These are phyloP conservation scores for Handroanthus guayacan DNA, from an alignment of 257 asterid species.

Conservation along the genomic window DNA sequence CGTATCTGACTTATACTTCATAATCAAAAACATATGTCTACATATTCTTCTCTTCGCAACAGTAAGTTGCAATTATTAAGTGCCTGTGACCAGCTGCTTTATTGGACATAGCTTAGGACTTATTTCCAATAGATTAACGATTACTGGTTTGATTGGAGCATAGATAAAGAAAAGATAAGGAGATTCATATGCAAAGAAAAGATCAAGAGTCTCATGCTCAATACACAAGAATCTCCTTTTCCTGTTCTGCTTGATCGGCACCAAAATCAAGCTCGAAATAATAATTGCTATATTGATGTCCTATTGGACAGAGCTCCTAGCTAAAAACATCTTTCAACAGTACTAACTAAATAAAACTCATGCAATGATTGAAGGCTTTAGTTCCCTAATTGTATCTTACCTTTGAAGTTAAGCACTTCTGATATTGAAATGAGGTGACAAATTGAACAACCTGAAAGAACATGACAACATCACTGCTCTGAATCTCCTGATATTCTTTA, in stretches of 20 bases:
- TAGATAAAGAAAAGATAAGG: background rate
- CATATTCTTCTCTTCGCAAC: background rate
- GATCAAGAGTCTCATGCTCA: background rate
- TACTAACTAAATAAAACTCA: constrained; percentile 14
- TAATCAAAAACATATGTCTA: constrained; percentile 1
- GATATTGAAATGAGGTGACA: constrained; percentile 83
- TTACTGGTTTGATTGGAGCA: constrained; percentile 4
- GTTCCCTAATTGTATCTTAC: constrained; percentile 46
- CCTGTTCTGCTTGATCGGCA: background rate
- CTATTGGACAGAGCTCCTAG: constrained; percentile 2
- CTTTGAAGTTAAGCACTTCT: constrained; percentile 64
- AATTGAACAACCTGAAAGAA: constrained; percentile 88
- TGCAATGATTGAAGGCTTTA: constrained; percentile 13
- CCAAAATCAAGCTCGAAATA: background rate
- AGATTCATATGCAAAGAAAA: background rate
- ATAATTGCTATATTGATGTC: constrained; percentile 11
- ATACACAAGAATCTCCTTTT: background rate
- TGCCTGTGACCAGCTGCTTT: background rate
- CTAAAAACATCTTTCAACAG: background rate
- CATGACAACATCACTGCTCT: constrained; percentile 67
- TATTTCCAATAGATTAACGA: background rate
- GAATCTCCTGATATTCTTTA: constrained; percentile 77
- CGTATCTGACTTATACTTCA: background rate
- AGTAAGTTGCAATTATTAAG: constrained; percentile 13
- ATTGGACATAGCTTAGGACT: background rate